Conservation (phyloP, 768 basidiomycete species). For the Auricularia sp. region DNA sequence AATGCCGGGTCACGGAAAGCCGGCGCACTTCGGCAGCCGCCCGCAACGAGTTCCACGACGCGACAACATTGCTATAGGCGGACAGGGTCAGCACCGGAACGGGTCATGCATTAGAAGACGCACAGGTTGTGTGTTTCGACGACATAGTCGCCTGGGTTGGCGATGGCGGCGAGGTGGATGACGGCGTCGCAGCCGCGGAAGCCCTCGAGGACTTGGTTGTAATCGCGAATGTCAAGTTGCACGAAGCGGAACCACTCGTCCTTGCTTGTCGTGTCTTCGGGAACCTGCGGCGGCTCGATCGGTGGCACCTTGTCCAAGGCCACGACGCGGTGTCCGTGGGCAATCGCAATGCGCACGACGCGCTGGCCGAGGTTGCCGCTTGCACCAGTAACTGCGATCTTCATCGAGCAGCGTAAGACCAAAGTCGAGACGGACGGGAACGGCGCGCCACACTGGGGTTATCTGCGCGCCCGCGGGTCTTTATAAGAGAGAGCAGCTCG, state of each 20-base stretch:
- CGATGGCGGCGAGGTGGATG: slow-evolving; percentile 42
- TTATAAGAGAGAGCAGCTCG: not conserved
- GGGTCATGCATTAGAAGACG: slow-evolving; percentile 7
- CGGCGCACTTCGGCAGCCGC: slow-evolving; percentile 49
- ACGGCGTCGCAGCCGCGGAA: slow-evolving; percentile 47
- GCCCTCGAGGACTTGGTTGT: slow-evolving; percentile 32
- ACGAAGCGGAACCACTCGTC: slow-evolving; percentile 29
- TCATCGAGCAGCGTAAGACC: slow-evolving; percentile 24
- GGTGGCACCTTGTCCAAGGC: slow-evolving; percentile 36
- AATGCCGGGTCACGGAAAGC: not conserved
- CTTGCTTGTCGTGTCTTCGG: not conserved
- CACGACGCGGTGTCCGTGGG: slow-evolving; percentile 38
- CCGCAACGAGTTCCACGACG: slow-evolving; percentile 61
- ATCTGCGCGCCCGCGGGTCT: not conserved
- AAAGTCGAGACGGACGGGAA: not conserved
- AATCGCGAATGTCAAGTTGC: slow-evolving; percentile 39
- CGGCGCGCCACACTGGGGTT: not conserved
- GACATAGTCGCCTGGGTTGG: slow-evolving; percentile 42
- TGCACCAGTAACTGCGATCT: slow-evolving; percentile 49
- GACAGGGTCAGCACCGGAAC: not conserved
- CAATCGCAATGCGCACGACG: slow-evolving; percentile 41
- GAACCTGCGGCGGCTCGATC: not conserved
- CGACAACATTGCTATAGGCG: slow-evolving; percentile 47
- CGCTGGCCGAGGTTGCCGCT: slow-evolving; percentile 46
- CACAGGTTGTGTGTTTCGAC: slow-evolving; percentile 51